A percentile compares a stretch with the other conserved stretches of the same genome.
Conservation (phyloP, 2,329 filamentous ascomycete species). For the Xylariaceae sp. region DNA sequence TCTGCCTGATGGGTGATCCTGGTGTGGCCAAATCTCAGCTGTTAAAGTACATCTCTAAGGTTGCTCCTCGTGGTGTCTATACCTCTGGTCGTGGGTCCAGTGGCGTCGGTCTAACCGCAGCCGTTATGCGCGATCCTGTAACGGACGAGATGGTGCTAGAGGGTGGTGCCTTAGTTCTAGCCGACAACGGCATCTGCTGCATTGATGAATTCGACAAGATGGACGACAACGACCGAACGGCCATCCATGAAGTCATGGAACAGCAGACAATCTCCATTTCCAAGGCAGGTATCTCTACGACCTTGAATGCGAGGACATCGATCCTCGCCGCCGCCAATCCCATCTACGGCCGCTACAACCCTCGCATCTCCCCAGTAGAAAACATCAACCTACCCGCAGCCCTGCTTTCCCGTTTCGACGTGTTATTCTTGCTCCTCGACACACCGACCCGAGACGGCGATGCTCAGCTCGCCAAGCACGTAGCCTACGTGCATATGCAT, state of each 20-base stretch:
- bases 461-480: conserved; percentile 92
- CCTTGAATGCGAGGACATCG: conserved; percentile 92
- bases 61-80: conserved; percentile 89
- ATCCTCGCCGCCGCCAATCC: conserved; percentile 97
- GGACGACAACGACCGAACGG: conserved; percentile 82
- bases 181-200: conserved; percentile 84
- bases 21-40: conserved; percentile 99
- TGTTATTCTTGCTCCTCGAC: conserved; percentile 96
- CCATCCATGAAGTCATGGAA: conserved; percentile 89
- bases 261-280: conserved; percentile 87
- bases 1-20: conserved; percentile 98
- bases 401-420: conserved; percentile 93
- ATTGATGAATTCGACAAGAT: conserved; percentile 92
- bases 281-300: conserved; percentile 73
- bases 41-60: conserved; percentile 97
- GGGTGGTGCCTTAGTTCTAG: conserved; percentile 78
- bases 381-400: conserved; percentile 99
- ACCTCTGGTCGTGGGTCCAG: conserved; percentile 82
- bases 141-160: conserved; percentile 86
- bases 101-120: conserved; percentile 81
- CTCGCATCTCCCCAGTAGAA: conserved; percentile 93
- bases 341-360: conserved; percentile 97
- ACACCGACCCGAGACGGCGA: conserved; percentile 88
- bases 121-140: conserved; percentile 83
- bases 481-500: conserved; percentile 97